A percentile compares a stretch with the other conserved stretches of the same genome.
These are phyloP conservation scores for Hortaea sp. DNA, from an alignment of 2,329 filamentous ascomycete genomes.

Conservation along the genomic window DNA sequence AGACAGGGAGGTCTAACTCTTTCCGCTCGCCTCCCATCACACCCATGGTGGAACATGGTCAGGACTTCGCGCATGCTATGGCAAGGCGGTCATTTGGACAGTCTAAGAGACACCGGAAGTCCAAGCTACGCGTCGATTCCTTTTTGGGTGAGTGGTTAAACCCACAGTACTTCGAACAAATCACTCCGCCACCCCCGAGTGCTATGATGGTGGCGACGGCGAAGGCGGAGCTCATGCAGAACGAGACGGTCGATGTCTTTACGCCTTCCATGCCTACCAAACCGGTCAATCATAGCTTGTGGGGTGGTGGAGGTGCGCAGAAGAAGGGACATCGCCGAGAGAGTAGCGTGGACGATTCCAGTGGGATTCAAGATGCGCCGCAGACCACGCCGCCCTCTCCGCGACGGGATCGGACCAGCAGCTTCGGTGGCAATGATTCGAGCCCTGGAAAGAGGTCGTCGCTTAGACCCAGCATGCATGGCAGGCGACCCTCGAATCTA, in stretches of 20 bases:
- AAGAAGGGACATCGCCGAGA: constrained; percentile 10
- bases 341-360: constrained; percentile 20
- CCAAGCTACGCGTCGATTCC: constrained; percentile 71
- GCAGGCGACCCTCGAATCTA: constrained; percentile 14
- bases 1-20: constrained; percentile 18
- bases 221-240: constrained; percentile 75
- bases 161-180: constrained; percentile 85
- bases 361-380: constrained; percentile 17
- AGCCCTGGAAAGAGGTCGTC: constrained; percentile 17
- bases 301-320: constrained; percentile 32
- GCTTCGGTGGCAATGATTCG: constrained; percentile 26
- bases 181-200: constrained; percentile 78
- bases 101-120: constrained; percentile 35
- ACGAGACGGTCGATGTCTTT: constrained; percentile 49
- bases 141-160: constrained; percentile 94
- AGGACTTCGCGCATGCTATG: constrained; percentile 27
- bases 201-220: constrained; percentile 80
- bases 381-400: constrained; percentile 26
- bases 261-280: constrained; percentile 29
- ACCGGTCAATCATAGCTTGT: constrained; percentile 28
- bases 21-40: constrained; percentile 25
- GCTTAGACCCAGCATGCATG: constrained; percentile 14
- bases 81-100: constrained; percentile 24
- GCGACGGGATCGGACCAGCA: constrained; percentile 40
- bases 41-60: constrained; percentile 16